Evolutionary conservation across 2,329 filamentous ascomycete species (phyloP).

Genomic region (Penicillium griseofulvum): DNA sequence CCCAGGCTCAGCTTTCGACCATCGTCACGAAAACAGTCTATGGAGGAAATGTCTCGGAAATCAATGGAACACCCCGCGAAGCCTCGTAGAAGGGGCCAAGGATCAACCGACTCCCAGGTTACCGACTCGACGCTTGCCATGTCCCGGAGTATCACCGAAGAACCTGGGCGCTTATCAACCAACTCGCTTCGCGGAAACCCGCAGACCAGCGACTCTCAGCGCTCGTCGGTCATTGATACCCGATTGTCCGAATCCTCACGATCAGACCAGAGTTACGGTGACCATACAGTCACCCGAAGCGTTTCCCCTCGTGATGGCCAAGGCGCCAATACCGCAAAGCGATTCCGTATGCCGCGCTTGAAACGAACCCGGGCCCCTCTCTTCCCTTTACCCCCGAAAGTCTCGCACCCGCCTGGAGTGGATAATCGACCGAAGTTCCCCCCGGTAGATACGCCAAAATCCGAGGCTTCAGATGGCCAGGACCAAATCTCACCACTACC

Average conservation of each 20-base stretch:
- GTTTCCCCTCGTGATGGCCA: slow-evolving; percentile 60
- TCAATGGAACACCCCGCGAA: slow-evolving; percentile 19
- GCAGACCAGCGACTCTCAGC: slow-evolving; percentile 61
- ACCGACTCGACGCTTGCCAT: slow-evolving; percentile 33
- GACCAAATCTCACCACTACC: slow-evolving; percentile 43
- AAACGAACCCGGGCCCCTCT: slow-evolving; percentile 73
- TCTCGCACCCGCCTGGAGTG: slow-evolving; percentile 11
- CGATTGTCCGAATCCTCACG: slow-evolving; percentile 82
- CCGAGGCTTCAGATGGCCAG: slow-evolving; percentile 27
- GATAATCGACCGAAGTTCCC: slow-evolving; percentile 20
- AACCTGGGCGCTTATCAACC: slow-evolving; percentile 54
- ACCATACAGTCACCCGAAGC: slow-evolving; percentile 57
- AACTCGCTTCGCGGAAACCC: slow-evolving; percentile 51
- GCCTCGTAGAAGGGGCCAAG: slow-evolving; percentile 23
- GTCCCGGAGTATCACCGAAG: slow-evolving; percentile 59
- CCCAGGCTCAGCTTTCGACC: slow-evolving; percentile 42
- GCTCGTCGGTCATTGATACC: slow-evolving; percentile 61
- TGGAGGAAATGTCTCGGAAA: slow-evolving; percentile 29
- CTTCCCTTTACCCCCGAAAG: slow-evolving; percentile 84
- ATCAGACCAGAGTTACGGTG: slow-evolving; percentile 78
- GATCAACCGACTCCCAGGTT: slow-evolving; percentile 29
- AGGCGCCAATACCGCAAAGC: slow-evolving; percentile 62
- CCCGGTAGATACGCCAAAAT: slow-evolving; percentile 22
- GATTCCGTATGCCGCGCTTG: slow-evolving; percentile 77
- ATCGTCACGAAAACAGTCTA: slow-evolving; percentile 33